phyloP scores from a whole-genome alignment of 345 rosid species.

The Pistacia vera region DNA sequence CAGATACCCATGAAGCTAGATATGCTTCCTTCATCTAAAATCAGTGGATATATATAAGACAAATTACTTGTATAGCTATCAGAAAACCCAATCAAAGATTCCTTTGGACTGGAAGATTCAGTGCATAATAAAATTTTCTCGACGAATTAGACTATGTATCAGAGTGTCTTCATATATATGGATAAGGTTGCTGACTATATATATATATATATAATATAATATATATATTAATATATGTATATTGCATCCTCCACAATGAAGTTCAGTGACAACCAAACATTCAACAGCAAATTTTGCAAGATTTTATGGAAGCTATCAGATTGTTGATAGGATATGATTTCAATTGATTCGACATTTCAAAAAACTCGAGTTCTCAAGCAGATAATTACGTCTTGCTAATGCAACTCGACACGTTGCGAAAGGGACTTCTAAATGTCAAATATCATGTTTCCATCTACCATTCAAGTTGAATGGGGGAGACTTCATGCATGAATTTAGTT shows the following conservation, averaged over 20 bases:
- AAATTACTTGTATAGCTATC: too few relatives aligned
- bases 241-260: not conserved
- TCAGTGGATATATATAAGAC: too few relatives aligned
- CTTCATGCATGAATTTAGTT: not conserved
- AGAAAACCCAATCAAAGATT: not conserved
- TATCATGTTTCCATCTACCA: slow-evolving; percentile 2
- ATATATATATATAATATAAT: too few relatives aligned
- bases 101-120: not conserved
- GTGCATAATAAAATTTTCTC: not conserved
- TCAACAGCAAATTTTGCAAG: not conserved
- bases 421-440: not conserved
- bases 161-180: not conserved
- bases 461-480: not conserved
- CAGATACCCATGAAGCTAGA: too few relatives aligned
- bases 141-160: not conserved
- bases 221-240: too few relatives aligned
- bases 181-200: not conserved
- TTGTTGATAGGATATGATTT: not conserved
- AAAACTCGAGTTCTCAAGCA: not conserved
- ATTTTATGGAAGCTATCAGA: too few relatives aligned
- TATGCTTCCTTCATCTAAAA: too few relatives aligned
- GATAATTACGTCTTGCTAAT: not conserved
- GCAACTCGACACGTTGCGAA: not conserved
- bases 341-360: not conserved
- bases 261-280: slow-evolving; percentile 17